These are phyloP conservation scores for Achlya hypogyna DNA, from an alignment of 352 stramenopile genomes.

Conservation along the genomic window DNA sequence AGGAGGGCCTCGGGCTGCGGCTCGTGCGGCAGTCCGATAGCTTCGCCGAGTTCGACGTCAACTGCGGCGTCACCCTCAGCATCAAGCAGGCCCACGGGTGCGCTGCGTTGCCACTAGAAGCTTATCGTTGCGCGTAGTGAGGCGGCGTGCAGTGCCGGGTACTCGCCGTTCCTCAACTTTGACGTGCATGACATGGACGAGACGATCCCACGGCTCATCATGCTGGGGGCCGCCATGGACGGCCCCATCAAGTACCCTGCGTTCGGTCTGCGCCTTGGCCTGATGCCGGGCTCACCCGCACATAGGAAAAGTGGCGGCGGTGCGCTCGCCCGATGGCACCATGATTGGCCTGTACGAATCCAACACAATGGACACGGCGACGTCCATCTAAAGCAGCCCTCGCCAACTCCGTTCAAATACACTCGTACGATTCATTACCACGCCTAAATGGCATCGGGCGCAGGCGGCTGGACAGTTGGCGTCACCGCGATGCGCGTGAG, in stretches of 20 bases:
- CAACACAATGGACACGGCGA: conserved; percentile 81
- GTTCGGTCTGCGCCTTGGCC: conserved; percentile 54
- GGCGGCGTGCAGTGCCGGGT: conserved; percentile 73
- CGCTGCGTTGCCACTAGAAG: neutral
- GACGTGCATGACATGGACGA: conserved; percentile 84
- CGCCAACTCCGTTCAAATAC: neutral
- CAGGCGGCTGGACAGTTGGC: neutral
- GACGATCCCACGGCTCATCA: conserved; percentile 73
- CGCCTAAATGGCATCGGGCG: neutral
- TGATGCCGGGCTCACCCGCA: neutral
- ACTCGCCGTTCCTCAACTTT: conserved; percentile 89
- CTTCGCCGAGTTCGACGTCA: conserved; percentile 73
- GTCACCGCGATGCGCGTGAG: conserved; percentile 27
- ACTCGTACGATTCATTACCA: no score
- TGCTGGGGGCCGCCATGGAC: conserved; percentile 84
- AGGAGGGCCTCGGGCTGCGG: conserved; percentile 66
- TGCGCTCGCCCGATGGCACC: conserved; percentile 83
- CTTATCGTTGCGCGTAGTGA: conserved; percentile 41
- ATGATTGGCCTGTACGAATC: conserved; percentile 90
- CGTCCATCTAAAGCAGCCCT: conserved; percentile 38
- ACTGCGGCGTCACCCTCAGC: conserved; percentile 52
- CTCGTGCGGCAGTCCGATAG: conserved; percentile 68
- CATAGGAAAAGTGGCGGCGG: conserved; percentile 54
- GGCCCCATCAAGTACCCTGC: conserved; percentile 89
- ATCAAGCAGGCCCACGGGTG: conserved; percentile 76